Base-by-base conservation (phyloP, 208 protist species). In the Trichomonas vaginalis region DNA sequence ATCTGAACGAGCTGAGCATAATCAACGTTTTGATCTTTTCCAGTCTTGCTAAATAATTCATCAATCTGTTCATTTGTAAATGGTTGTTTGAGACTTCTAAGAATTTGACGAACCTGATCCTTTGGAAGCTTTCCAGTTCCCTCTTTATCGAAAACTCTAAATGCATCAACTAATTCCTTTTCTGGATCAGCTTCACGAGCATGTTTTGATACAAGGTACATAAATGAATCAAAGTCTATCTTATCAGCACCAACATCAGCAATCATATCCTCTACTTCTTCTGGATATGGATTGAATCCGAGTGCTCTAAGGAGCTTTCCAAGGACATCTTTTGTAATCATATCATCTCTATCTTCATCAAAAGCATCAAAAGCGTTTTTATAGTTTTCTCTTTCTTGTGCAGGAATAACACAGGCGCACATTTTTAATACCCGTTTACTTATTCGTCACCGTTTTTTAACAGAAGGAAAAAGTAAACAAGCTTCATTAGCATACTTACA, bases 101-200 rank as follows among this genome's bases (percentile, higher is more conserved):
- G 97, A 35, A 98, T 97, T 49, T 98, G 96, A 39, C 96, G 56
- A 32, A 98, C 86, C 92, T 98, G 97, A 61, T 96, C 96, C 40
- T 97, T 97, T 9, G 96, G 97, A 95, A 98, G 97, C 80, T 96
- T 97, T n/a, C 97, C 97, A 92, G 98, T 97, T 62, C 97, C 97
- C 47, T 98, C 97, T 47, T 97, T 97, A 96, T 98, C 97, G 47
- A 98, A 98, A 0, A 98, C 97, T 17, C 96, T 70, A 96, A 98
- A 98, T 40, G 97, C 97, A 88, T 88, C 82, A 47, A 88, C 39
- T 88, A 88, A 88, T 88, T 88, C 82, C 39, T 88, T 35, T 47
- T 88, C 82, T 88, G 82, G 82, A 47, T 88, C 82, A 88, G 17
- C 35, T 88, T 88, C 82, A 21, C 82, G 32, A 0, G 82, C 82